These are phyloP conservation scores for Rhizopogon roseolus DNA, from an alignment of 768 basidiomycete species.

Conservation along the genomic window DNA sequence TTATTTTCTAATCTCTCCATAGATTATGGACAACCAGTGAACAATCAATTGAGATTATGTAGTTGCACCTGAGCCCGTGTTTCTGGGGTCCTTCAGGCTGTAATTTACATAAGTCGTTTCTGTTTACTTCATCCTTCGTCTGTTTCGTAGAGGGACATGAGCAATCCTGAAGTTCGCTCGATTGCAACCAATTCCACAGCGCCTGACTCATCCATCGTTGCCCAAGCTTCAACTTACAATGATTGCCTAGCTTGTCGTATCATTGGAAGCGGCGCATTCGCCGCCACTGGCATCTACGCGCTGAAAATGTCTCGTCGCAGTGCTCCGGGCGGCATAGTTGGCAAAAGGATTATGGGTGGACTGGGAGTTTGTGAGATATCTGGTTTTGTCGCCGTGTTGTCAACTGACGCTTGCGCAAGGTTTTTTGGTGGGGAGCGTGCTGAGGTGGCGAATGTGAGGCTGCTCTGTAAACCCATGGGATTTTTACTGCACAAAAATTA, in stretches of 20 bases:
- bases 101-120: too few species aligned
- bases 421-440: slow-evolving; percentile 23
- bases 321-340: slow-evolving; percentile 55
- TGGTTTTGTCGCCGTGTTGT: neutral
- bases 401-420: slow-evolving; percentile 15
- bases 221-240: slow-evolving; percentile 14
- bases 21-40: too few species aligned
- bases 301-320: slow-evolving; percentile 57
- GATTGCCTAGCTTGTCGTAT: slow-evolving; percentile 72
- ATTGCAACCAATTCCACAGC: neutral
- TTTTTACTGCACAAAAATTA: neutral
- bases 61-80: neutral
- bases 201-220: neutral
- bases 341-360: slow-evolving; percentile 59
- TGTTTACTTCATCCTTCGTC: neutral
- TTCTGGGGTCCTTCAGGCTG: neutral
- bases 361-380: slow-evolving; percentile 54
- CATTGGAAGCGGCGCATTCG: slow-evolving; percentile 61
- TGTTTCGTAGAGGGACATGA: neutral
- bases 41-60: neutral
- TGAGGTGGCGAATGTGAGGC: slow-evolving; percentile 23
- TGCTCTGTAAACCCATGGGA: neutral
- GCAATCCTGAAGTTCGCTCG: neutral
- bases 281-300: slow-evolving; percentile 62
- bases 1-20: too few species aligned